These are phyloP conservation scores for Colletotrichum cereale DNA, from an alignment of 2,329 filamentous ascomycete genomes.

Conservation along the genomic window DNA sequence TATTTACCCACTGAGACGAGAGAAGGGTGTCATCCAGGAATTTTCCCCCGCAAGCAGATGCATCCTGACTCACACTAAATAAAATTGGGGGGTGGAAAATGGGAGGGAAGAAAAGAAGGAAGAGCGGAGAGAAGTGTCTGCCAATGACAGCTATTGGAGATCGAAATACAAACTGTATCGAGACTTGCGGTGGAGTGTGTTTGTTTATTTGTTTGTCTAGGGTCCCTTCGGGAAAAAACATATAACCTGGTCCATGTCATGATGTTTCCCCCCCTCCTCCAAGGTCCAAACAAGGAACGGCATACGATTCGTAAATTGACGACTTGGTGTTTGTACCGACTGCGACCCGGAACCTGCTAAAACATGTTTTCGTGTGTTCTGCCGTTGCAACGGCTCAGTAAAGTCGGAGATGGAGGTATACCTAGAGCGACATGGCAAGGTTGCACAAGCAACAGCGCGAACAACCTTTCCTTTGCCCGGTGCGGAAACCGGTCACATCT, in stretches of 20 bases:
- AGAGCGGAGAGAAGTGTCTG: not conserved
- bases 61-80: slow-evolving; percentile 6
- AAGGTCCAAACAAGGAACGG: slow-evolving; percentile 33
- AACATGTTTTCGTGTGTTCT: not conserved
- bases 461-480: not conserved
- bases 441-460: not conserved
- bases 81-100: not conserved
- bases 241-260: slow-evolving; percentile 29
- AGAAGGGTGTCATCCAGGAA: slow-evolving; percentile 4
- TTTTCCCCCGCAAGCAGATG: slow-evolving; percentile 6
- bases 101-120: not conserved
- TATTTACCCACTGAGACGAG: not conserved
- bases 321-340: not conserved
- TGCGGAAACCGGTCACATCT: not conserved
- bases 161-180: slow-evolving; percentile 7
- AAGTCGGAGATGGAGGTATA: not conserved
- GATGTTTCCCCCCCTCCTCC: slow-evolving; percentile 2
- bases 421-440: not conserved
- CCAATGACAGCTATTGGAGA: slow-evolving; percentile 2
- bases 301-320: slow-evolving; percentile 7
- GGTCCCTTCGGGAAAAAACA: not conserved
- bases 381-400: not conserved
- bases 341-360: not conserved
- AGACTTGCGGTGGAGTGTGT: slow-evolving; percentile 14
- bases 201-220: slow-evolving; percentile 31